These are phyloP conservation scores for Amyloporia xantha DNA, from an alignment of 768 basidiomycete genomes.

Conservation along the genomic window DNA sequence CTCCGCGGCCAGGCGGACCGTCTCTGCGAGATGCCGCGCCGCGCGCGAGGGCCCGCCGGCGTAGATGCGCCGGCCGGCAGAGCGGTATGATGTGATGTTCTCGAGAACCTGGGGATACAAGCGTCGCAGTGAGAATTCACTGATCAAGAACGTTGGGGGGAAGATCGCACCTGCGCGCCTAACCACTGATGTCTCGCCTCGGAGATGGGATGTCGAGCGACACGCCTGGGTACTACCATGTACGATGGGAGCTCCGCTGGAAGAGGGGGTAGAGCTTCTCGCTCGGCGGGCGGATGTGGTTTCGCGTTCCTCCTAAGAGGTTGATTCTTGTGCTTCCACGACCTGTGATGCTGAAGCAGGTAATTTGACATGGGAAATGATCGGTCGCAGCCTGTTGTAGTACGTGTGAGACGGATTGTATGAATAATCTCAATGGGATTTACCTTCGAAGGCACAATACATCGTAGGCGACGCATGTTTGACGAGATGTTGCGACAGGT, in stretches of 20 bases:
- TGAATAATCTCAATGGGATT: constrained; percentile 4
- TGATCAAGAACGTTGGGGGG: not conserved
- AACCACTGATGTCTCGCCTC: constrained; percentile 43
- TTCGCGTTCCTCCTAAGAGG: constrained; percentile 29
- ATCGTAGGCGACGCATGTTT: constrained; percentile 42
- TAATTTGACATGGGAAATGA: constrained; percentile 40
- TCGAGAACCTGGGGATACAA: constrained; percentile 35
- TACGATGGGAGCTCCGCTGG: constrained; percentile 46
- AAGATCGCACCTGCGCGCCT: constrained; percentile 44
- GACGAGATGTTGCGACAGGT: constrained; percentile 43
- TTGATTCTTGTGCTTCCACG: constrained; percentile 29
- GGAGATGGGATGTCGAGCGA: constrained; percentile 41
- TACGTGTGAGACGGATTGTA: constrained; percentile 1
- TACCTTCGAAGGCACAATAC: constrained; percentile 49
- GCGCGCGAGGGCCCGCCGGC: constrained; percentile 32
- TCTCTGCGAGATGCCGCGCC: constrained; percentile 19
- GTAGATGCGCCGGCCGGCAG: constrained; percentile 35
- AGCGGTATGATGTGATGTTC: constrained; percentile 34
- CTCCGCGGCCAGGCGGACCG: constrained; percentile 12
- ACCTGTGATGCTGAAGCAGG: constrained; percentile 44
- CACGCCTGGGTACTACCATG: constrained; percentile 37
- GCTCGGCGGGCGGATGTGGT: constrained; percentile 27
- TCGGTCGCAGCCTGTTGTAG: constrained; percentile 44
- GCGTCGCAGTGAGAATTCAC: constrained; percentile 2
- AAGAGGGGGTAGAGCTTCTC: constrained; percentile 28